Conservation (phyloP, 768 basidiomycete genomes). For the Hirschioporus abietinus region DNA sequence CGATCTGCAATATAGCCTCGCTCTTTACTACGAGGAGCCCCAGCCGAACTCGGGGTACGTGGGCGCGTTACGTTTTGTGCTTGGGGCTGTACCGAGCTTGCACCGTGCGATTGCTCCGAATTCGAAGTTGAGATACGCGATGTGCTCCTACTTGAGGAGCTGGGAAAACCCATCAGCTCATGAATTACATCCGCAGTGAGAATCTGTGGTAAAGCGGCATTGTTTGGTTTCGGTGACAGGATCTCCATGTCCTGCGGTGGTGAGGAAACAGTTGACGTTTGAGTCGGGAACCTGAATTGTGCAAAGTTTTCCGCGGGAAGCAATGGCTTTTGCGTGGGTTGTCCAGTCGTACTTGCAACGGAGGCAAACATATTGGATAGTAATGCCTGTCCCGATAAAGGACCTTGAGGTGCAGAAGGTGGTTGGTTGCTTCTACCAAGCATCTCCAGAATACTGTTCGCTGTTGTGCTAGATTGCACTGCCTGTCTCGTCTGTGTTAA, state of each 20-base stretch:
- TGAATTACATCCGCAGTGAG: constrained; percentile 69
- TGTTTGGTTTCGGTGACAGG: constrained; percentile 52
- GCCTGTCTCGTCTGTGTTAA: constrained; percentile 12
- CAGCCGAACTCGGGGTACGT: neutral
- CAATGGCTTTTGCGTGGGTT: constrained; percentile 25
- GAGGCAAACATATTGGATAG: constrained; percentile 74
- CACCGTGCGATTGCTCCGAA: neutral
- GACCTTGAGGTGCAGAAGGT: constrained; percentile 22
- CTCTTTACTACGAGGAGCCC: neutral
- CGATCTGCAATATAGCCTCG: neutral
- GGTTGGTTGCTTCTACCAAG: constrained; percentile 38
- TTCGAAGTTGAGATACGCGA: neutral
- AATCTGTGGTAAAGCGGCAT: constrained; percentile 52
- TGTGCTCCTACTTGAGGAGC: neutral
- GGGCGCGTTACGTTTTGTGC: neutral
- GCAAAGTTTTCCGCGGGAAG: constrained; percentile 5
- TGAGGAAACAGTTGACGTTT: constrained; percentile 16
- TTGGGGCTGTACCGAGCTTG: neutral
- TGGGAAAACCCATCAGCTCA: constrained; percentile 50
- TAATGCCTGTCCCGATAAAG: constrained; percentile 50
- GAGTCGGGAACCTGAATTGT: constrained; percentile 15
- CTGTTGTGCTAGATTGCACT: constrained; percentile 19
- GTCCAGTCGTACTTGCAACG: constrained; percentile 20
- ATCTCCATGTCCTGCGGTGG: constrained; percentile 26
- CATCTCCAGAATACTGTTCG: constrained; percentile 40